Evolutionary conservation across 2,329 filamentous ascomycete genomes (phyloP), one percentile per base, ranked within the genome.

Genomic region (Colletotrichum spaethianum): DNA sequence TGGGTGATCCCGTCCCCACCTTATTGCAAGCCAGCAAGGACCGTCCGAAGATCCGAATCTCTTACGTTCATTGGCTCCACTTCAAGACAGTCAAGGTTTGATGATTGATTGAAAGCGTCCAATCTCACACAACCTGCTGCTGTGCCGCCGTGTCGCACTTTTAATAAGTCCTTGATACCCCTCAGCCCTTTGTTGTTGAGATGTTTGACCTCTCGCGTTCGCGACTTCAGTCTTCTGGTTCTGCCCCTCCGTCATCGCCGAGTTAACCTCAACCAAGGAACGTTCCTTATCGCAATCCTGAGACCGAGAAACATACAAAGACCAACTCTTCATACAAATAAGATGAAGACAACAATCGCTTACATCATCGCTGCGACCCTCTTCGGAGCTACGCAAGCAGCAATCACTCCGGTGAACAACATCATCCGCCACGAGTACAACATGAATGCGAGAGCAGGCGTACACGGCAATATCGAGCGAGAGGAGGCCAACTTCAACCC

Each of bases 341-440:
- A 33, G 20, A 72, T 72, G 69, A 72, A 72, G 69, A 46, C 46
- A 40, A 60, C 69, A 18, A 2, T 69, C 59, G 69, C 69, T 53
- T 72, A 63, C 36, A 26, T 55, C 53, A 36, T 69, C 16, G 69
- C 46, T 38, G 65, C 53, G 42, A 46, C 65, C 28, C 65, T 72
- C 44, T 55, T 72, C 69, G 69, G 69, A 46, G 65, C 59, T 5
- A 40, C 69, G 52, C 65, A 60, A 33, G 69, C 69, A 20, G 66
- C 69, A 60, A 56, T 72, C 38, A 72, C 59, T 23, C 69, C 69
- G 38, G 12, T 72, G 42, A 72, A 72, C 65, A 72, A 72, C 69
- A 72, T 72, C 65, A 63, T 72, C 31, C 69, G 69, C 14, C 69
- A 72, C 31, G 69, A 72, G 59, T 72, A 72, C 69, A 72, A 72